Evolutionary conservation across 345 rosid genomes (phyloP), one percentile per base, ranked within the genome.

Genomic region (Lepidium sativum): DNA sequence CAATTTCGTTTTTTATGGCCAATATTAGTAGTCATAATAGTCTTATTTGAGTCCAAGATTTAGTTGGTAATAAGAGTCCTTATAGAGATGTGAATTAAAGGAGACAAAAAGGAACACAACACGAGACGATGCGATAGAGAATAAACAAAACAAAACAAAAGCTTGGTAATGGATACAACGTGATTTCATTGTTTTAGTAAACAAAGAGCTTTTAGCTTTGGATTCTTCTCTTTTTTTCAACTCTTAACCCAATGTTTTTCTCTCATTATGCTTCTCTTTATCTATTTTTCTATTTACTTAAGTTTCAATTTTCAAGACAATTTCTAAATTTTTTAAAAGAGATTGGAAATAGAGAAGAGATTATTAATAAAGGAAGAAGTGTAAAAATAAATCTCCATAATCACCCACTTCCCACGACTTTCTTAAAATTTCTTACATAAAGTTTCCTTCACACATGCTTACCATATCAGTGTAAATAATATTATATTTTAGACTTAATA

Each of bases 31-130:
- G 33, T 34, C 25, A 43, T 25, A 39, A 9, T 20, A 1, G 51
- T 60, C 0, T 42, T 54, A 43, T 62, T 25, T 63, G 50, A 63
- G 16, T 20, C 33, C 15, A 71, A 71, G 44, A 64, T 65, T 50
- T 42, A 37, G 54, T 42, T 41, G 18, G 64, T 37, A 7, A 11
- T 29, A 11, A 42, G 56, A 70, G 47, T 70, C 64, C 43, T 45
- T 47, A 70, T 71, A 55, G 76, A 49, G 60, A 72, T 50, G 47
- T 57, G 67, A 15, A 12, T 35, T 73, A 35, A 29, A 58, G 63
- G 68, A 67, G 72, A 73, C 77, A 73, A 52, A 59, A 52, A 44
- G 77, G 72, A 66, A 73, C 77, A 60, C 57, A n/a, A 45, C 42
- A 66, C 72, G 68, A 73, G 77, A 59, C 68, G 70, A 60, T 64